Conservation (phyloP, 345 rosid genomes). For the Camelina hispida region DNA sequence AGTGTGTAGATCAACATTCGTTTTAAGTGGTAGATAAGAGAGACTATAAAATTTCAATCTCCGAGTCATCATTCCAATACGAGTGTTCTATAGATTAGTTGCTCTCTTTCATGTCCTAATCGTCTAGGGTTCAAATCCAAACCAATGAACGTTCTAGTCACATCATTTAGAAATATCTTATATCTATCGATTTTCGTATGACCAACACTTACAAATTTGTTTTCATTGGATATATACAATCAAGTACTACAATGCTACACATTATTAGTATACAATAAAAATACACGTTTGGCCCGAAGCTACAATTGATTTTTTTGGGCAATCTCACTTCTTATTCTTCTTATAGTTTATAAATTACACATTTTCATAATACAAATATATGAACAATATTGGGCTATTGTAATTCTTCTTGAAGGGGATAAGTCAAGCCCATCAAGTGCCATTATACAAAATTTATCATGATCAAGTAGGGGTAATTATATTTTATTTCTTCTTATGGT, state of each 20-base stretch:
- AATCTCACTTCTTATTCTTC: not conserved
- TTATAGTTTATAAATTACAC: not conserved
- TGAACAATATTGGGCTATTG: not conserved
- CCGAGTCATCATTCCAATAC: conserved; percentile 26
- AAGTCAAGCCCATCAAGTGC: not conserved
- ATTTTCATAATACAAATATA: not conserved
- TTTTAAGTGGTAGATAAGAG: conserved; percentile 39
- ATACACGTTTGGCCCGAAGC: not conserved
- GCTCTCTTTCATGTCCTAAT: conserved; percentile 35
- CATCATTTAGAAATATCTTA: conserved; percentile 26
- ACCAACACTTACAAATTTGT: not conserved
- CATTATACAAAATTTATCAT: not conserved
- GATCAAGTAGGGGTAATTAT: no score
- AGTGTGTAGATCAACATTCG: conserved; percentile 42
- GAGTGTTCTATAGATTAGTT: conserved; percentile 6
- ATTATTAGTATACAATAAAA: not conserved
- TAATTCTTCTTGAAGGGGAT: not conserved
- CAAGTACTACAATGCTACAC: not conserved
- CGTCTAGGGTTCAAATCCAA: conserved; percentile 8
- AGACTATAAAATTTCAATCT: conserved; percentile 23
- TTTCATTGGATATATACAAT: not conserved
- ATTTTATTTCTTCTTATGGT: no score
- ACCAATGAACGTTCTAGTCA: conserved; percentile 26
- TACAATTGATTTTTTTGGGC: not conserved
- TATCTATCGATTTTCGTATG: conserved; percentile 1